phyloP scores from a whole-genome alignment of 2,329 filamentous ascomycete genomes.

The Exophiala sideris region DNA sequence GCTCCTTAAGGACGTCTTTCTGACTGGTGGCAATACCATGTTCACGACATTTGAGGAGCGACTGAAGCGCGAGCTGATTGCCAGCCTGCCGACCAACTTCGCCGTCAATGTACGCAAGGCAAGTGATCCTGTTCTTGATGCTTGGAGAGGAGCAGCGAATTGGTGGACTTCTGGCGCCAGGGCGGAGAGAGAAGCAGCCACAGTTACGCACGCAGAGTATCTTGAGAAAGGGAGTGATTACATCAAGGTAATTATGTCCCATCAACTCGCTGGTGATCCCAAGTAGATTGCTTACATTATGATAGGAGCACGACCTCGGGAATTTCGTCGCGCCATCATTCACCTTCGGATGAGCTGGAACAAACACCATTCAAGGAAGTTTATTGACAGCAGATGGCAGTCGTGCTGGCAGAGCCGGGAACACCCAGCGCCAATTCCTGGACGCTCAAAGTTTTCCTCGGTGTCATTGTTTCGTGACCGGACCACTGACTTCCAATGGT shows the following conservation, averaged over 20 bases:
- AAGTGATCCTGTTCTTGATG: slow-evolving; percentile 73
- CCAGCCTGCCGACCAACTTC: slow-evolving; percentile 67
- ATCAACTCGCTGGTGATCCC: background rate
- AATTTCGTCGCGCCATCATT: slow-evolving; percentile 21
- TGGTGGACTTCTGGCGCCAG: slow-evolving; percentile 63
- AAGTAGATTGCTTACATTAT: slow-evolving; percentile 4
- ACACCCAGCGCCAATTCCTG: background rate
- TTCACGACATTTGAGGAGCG: slow-evolving; percentile 85
- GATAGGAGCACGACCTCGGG: slow-evolving; percentile 26
- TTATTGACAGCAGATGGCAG: background rate
- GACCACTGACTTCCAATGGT: too few relatives aligned
- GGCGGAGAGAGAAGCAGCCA: slow-evolving; percentile 59
- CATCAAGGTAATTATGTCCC: slow-evolving; percentile 62
- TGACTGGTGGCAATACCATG: slow-evolving; percentile 88
- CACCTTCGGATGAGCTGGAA: slow-evolving; percentile 9
- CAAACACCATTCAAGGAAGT: too few relatives aligned
- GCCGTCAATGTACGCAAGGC: slow-evolving; percentile 70
- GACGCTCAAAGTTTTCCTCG: too few relatives aligned
- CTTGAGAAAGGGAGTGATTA: slow-evolving; percentile 90
- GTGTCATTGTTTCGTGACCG: too few relatives aligned
- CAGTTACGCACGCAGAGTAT: slow-evolving; percentile 78
- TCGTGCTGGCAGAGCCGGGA: background rate
- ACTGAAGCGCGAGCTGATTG: slow-evolving; percentile 67
- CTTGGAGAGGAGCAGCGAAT: slow-evolving; percentile 86
- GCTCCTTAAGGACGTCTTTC: slow-evolving; percentile 80